Percentiles rank a stretch among this genome's conserved stretches.
phyloP scores from a whole-genome alignment of 2,329 filamentous ascomycete species.

The Colletotrichum truncatum region DNA sequence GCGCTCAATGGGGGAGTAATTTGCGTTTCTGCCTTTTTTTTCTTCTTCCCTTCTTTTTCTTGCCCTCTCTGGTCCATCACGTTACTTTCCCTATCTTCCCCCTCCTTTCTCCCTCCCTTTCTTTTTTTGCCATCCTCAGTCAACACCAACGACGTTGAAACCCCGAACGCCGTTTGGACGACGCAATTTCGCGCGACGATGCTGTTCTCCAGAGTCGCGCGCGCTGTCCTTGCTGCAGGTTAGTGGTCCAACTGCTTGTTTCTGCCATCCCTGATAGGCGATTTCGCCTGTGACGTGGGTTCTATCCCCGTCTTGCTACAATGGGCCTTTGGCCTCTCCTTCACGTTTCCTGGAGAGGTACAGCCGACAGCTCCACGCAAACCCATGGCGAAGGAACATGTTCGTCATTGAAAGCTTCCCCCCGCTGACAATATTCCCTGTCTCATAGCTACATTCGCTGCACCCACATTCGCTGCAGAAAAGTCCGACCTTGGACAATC shows the following conservation, averaged over 20 bases:
- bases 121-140: not conserved
- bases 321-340: no score
- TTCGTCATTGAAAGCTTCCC: no score
- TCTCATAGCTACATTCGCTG: constrained; percentile 29
- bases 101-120: not conserved
- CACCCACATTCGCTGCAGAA: constrained; percentile 37
- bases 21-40: constrained; percentile 9
- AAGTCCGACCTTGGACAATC: constrained; percentile 44
- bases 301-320: not conserved
- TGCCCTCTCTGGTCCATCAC: not conserved
- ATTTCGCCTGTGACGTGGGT: not conserved
- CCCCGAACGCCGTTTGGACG: not conserved
- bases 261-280: not conserved
- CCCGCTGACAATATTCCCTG: not conserved
- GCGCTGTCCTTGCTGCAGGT: constrained; percentile 29
- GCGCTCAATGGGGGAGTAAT: constrained; percentile 8
- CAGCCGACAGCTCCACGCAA: not conserved
- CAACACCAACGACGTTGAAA: not conserved
- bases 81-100: not conserved
- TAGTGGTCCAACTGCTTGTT: constrained; percentile 16
- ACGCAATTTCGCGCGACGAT: constrained; percentile 10
- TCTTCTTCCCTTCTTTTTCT: not conserved
- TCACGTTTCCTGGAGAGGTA: not conserved
- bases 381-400: no score
- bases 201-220: constrained; percentile 27